phyloP scores from a whole-genome alignment of 2,329 filamentous ascomycete species.

The Xylaria sp. region DNA sequence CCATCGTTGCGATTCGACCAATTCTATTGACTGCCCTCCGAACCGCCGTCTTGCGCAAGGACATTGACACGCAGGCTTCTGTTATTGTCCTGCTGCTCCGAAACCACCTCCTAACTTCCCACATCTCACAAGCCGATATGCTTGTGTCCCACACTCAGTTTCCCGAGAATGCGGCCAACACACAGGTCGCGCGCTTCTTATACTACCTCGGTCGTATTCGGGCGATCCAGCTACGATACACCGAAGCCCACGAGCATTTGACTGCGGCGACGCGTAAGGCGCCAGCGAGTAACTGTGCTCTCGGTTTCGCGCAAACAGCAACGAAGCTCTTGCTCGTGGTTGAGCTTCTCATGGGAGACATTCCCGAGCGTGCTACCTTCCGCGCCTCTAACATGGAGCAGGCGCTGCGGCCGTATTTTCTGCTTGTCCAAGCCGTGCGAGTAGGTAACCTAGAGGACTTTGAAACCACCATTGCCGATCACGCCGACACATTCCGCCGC shows the following conservation, averaged over 20 bases:
- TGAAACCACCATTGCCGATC: conserved; percentile 82
- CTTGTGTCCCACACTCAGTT: conserved; percentile 96
- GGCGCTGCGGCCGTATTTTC: conserved; percentile 90
- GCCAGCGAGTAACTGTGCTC: conserved; percentile 86
- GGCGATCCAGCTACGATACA: conserved; percentile 95
- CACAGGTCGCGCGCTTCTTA: conserved; percentile 95
- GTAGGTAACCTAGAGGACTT: conserved; percentile 97
- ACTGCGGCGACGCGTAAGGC: conserved; percentile 95
- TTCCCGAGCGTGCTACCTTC: conserved; percentile 94
- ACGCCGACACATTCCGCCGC: conserved; percentile 86
- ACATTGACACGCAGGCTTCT: conserved; percentile 95
- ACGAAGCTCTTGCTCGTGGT: conserved; percentile 97
- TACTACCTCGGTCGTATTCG: conserved; percentile 98
- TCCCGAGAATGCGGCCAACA: conserved; percentile 93
- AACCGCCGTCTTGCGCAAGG: conserved; percentile 95
- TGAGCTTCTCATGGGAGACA: conserved; percentile 97
- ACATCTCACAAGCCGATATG: conserved; percentile 96
- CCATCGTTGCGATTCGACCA: conserved; percentile 86
- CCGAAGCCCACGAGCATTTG: conserved; percentile 94
- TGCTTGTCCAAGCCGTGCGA: conserved; percentile 92
- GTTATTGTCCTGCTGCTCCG: conserved; percentile 94
- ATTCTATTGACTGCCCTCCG: conserved; percentile 87
- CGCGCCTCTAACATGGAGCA: conserved; percentile 87
- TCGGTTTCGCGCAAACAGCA: conserved; percentile 94
- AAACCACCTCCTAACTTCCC: conserved; percentile 95